A percentile compares a stretch with the other conserved stretches of the same genome.
Evolutionary conservation across 495 filamentous ascomycete genomes (phyloP).

Genomic region (Talaromyces nanjingensis): DNA sequence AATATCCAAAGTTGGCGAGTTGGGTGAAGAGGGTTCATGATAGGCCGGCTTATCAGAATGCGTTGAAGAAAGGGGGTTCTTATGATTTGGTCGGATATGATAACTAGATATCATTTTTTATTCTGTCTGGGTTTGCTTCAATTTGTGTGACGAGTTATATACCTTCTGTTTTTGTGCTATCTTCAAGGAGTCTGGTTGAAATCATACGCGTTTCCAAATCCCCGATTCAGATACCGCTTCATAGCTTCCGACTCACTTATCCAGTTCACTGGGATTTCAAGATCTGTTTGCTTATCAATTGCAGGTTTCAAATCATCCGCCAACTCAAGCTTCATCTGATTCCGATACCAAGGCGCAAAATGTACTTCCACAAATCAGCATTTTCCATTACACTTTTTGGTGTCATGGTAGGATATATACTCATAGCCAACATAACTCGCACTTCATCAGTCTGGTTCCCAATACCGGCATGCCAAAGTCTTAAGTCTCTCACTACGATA

Average conservation of each 20-base stretch:
- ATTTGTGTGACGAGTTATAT: not conserved
- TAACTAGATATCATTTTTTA: not conserved
- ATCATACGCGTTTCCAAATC: constrained; percentile 44
- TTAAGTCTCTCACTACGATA: constrained; percentile 47
- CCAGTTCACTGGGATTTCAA: constrained; percentile 42
- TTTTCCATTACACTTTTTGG: not conserved
- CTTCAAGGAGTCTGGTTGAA: constrained; percentile 28
- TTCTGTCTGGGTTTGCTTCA: not conserved
- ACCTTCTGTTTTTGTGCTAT: not conserved
- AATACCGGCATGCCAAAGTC: constrained; percentile 59
- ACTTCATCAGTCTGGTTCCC: constrained; percentile 42
- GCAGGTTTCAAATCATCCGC: constrained; percentile 33
- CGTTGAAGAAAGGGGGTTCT: constrained; percentile 21
- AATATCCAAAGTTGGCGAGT: constrained; percentile 19
- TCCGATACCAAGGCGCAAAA: constrained; percentile 42
- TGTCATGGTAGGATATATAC: too few species aligned
- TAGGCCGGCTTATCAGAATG: constrained; percentile 22
- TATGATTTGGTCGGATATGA: constrained; percentile 11
- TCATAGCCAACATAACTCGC: constrained; percentile 43
- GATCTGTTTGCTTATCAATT: constrained; percentile 21
- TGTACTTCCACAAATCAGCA: constrained; percentile 16
- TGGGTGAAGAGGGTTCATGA: constrained; percentile 21
- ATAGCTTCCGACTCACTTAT: constrained; percentile 23
- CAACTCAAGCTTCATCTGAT: constrained; percentile 44
- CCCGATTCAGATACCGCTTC: constrained; percentile 33